phyloP scores from a whole-genome alignment of 1,139 yeast species.

The Yamadazyma pseudoaaseri region DNA sequence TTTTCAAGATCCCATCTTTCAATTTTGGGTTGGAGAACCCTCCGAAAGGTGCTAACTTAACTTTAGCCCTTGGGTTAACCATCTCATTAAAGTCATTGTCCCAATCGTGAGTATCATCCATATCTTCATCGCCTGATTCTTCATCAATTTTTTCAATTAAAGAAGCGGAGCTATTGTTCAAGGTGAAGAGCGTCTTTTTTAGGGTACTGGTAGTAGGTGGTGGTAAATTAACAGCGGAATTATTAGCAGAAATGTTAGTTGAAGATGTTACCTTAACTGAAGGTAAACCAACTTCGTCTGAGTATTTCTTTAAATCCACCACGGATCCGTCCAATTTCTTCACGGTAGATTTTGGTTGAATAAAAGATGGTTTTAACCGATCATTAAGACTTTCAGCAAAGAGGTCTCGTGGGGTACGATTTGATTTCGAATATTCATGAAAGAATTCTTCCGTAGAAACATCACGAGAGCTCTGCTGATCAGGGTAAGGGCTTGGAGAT shows the following conservation, averaged over 20 bases:
- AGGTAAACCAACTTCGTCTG: slow-evolving; percentile 35
- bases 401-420: slow-evolving; percentile 8
- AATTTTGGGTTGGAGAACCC: slow-evolving; percentile 64
- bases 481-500: slow-evolving; percentile 12
- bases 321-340: slow-evolving; percentile 42
- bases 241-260: slow-evolving; percentile 22
- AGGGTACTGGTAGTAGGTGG: not conserved
- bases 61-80: slow-evolving; percentile 27
- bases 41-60: slow-evolving; percentile 66
- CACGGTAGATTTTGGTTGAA: slow-evolving; percentile 46
- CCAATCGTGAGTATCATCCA: slow-evolving; percentile 20
- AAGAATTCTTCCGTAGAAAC: slow-evolving; percentile 31
- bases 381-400: slow-evolving; percentile 17
- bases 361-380: slow-evolving; percentile 30
- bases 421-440: slow-evolving; percentile 5
- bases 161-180: slow-evolving; percentile 30
- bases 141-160: slow-evolving; percentile 22
- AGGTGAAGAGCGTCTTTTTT: slow-evolving; percentile 16
- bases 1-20: slow-evolving; percentile 41
- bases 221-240: slow-evolving; percentile 3
- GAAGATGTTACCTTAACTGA: slow-evolving; percentile 44
- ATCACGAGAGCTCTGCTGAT: slow-evolving; percentile 15
- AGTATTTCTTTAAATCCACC: slow-evolving; percentile 33
- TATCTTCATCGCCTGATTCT: slow-evolving; percentile 24
- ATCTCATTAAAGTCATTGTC: slow-evolving; percentile 28